A percentile compares a stretch with the other conserved stretches of the same genome.
Conservation (phyloP, 306 rosid species). For the Arachis stenosperma region DNA sequence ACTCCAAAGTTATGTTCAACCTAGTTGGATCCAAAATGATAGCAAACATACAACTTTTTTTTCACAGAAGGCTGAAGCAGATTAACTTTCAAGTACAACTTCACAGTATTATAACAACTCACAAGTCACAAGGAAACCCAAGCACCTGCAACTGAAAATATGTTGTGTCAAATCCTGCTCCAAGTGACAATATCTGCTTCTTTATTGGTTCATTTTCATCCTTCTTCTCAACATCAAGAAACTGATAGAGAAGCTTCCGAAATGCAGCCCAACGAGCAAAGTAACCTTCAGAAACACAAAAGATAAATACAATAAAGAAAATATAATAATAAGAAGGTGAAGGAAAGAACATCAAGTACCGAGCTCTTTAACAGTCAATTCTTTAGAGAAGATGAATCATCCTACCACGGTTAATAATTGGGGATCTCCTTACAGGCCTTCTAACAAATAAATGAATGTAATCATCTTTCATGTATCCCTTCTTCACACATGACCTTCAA, state of each 20-base stretch:
- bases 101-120: constrained; percentile 36
- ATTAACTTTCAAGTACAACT: constrained; percentile 8
- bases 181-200: constrained; percentile 64
- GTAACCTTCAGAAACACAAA: constrained; percentile 60
- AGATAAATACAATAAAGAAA: neutral
- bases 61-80: neutral
- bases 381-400: constrained; percentile 32
- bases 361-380: constrained; percentile 11
- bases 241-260: constrained; percentile 73
- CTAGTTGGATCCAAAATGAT: neutral
- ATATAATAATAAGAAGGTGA: constrained; percentile 2
- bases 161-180: constrained; percentile 92
- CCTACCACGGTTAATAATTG: constrained; percentile 92
- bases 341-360: neutral
- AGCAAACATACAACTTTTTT: constrained; percentile 21
- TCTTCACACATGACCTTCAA: constrained; percentile 87
- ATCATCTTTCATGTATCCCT: constrained; percentile 95
- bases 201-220: constrained; percentile 28
- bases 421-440: constrained; percentile 90
- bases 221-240: constrained; percentile 62
- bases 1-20: constrained; percentile 23
- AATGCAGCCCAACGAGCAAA: constrained; percentile 92
- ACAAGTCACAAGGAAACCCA: constrained; percentile 42
- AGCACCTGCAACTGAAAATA: constrained; percentile 93
- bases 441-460: constrained; percentile 82